phyloP scores from a whole-genome alignment of 2,329 filamentous ascomycete species.

The Fusarium vanettenii region DNA sequence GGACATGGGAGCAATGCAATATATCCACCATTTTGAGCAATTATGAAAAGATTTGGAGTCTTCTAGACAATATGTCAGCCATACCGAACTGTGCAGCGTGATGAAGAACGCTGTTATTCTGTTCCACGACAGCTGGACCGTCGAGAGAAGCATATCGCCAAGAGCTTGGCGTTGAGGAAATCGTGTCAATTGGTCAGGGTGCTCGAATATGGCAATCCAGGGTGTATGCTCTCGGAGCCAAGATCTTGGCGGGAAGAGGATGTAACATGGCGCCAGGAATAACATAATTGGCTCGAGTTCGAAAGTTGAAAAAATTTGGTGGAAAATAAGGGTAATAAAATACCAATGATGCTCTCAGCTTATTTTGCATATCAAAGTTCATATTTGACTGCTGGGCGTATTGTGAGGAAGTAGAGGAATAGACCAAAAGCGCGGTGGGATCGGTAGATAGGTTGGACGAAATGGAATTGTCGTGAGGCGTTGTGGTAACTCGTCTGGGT shows the following conservation, averaged over 20 bases:
- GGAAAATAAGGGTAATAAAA: not conserved
- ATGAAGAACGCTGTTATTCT: not conserved
- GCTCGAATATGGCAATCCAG: constrained; percentile 4
- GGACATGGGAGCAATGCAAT: not conserved
- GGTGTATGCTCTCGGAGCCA: constrained; percentile 3
- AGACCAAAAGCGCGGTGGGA: not conserved
- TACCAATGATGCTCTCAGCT: not conserved
- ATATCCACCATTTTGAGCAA: not conserved
- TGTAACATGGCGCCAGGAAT: not conserved
- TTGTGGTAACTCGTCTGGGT: not conserved
- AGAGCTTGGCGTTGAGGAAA: not conserved
- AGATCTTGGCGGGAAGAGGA: constrained; percentile 12
- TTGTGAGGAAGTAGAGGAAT: not conserved
- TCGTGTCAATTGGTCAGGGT: not conserved
- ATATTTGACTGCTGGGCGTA: not conserved
- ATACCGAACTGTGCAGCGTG: not conserved
- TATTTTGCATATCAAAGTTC: not conserved
- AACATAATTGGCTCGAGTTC: not conserved
- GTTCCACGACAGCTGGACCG: not conserved
- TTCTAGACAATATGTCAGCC: not conserved
- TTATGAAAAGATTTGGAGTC: not conserved
- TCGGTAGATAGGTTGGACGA: not conserved
- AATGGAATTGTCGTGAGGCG: not conserved
- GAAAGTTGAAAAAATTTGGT: no score
- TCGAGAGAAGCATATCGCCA: not conserved